Evolutionary conservation across 345 rosid species (phyloP).

Genomic region (Carallia brachiata): DNA sequence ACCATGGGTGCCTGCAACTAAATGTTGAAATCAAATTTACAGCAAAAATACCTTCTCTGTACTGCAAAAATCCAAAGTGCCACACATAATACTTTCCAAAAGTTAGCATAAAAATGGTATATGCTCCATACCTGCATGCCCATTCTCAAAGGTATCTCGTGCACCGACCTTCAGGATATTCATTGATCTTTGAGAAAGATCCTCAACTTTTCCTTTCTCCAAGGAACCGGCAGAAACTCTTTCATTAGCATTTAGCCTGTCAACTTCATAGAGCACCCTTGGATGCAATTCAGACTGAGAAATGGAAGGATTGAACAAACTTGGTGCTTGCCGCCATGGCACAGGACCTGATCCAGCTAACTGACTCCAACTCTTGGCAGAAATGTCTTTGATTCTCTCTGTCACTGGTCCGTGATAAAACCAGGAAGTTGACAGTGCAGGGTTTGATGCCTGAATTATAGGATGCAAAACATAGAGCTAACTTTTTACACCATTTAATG

Average conservation of each 20-base stretch:
- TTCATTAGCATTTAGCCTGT: constrained; percentile 41
- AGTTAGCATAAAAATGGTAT: constrained; percentile 7
- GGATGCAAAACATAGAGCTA: constrained; percentile 8
- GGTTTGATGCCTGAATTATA: constrained; percentile 54
- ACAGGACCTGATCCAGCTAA: constrained; percentile 73
- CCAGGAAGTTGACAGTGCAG: constrained; percentile 48
- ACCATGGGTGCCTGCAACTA: constrained; percentile 47
- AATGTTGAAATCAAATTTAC: constrained; percentile 14
- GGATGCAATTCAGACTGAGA: constrained; percentile 54
- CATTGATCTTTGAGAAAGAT: constrained; percentile 53
- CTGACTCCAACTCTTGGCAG: constrained; percentile 61
- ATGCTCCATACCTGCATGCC: constrained; percentile 50
- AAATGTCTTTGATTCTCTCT: constrained; percentile 51
- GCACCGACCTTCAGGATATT: constrained; percentile 49
- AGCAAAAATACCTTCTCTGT: constrained; percentile 5
- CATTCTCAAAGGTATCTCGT: constrained; percentile 48
- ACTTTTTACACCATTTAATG: background rate
- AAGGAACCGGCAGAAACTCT: constrained; percentile 40
- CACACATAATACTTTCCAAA: background rate
- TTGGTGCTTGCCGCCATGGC: constrained; percentile 75
- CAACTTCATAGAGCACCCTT: constrained; percentile 47
- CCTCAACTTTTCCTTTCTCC: constrained; percentile 57
- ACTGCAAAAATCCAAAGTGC: background rate
- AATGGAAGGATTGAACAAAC: constrained; percentile 54
- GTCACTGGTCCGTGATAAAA: constrained; percentile 42